A percentile compares a stretch with the other conserved stretches of the same genome.
Evolutionary conservation across 2,329 filamentous ascomycete genomes (phyloP).

Genomic region (Zelopaecilomyces penicillatus): DNA sequence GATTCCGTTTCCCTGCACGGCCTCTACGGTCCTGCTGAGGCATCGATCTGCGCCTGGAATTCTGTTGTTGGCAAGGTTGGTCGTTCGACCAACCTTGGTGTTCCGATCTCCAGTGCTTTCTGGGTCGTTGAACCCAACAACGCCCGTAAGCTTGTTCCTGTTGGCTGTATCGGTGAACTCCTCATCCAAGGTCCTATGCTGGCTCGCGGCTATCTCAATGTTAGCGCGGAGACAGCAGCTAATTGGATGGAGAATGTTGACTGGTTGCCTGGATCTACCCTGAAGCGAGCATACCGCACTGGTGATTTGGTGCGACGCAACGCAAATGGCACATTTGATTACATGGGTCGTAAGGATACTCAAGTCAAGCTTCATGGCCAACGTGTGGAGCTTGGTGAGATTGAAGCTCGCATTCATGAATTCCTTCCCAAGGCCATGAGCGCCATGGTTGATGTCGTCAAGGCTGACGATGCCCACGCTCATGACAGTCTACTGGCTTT

Average conservation of each 20-base stretch:
- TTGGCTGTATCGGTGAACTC: conserved; percentile 13
- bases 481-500: not conserved
- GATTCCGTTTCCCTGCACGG: conserved; percentile 1
- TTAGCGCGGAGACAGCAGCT: not conserved
- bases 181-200: conserved; percentile 15
- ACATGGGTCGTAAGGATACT: conserved; percentile 40
- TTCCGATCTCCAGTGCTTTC: conserved; percentile 6
- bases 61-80: not conserved
- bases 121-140: conserved; percentile 14
- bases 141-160: conserved; percentile 9
- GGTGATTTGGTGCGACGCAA: conserved; percentile 13
- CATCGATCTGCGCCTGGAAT: conserved; percentile 8
- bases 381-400: conserved; percentile 32
- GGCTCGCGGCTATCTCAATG: conserved; percentile 11
- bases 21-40: conserved; percentile 7
- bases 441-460: not conserved
- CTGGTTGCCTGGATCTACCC: conserved; percentile 1
- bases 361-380: conserved; percentile 48
- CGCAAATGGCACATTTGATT: conserved; percentile 24
- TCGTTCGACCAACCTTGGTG: conserved; percentile 8
- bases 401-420: conserved; percentile 1
- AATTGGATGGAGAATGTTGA: conserved; percentile 8
- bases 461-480: not conserved
- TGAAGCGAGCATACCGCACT: not conserved
- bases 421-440: not conserved